Evolutionary conservation across 2,329 filamentous ascomycete species (phyloP), one percentile per base, ranked within the genome.

Genomic region (Myriosclerotinia scirpicola): DNA sequence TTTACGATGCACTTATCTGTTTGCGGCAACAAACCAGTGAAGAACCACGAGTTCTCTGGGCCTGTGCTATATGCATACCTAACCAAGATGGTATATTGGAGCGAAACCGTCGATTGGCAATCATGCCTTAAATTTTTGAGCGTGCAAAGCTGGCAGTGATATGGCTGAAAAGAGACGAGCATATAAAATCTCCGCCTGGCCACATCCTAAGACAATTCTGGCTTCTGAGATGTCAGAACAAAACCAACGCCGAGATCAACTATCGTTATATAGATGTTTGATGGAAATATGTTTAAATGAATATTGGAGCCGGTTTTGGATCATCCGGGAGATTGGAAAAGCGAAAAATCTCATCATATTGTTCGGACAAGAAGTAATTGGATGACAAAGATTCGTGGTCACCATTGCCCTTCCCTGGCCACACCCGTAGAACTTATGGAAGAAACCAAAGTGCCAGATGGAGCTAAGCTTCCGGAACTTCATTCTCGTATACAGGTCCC

Each of bases 261-360:
- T 14, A 30, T 34, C 30, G n/a, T 20, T 38, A 9, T 48, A 42
- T 8, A 44, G 38, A 15, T 46, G 44, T 14, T n/a, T 67, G 11
- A 30, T 42, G n/a, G 14, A n/a, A 3, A 22, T 74, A 22, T 71
- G 69, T 54, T 54, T 17, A 14, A 64, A 72, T 53, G 42, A 52
- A 11, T 74, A 73, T 40, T 73, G 72, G 71, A 50, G 62, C 2
- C 59, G 71, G 30, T 46, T 73, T 11, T 73, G 73, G 74, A 73
- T 75, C 20, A 67, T 77, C 20, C 75, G 76, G 52, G 75, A 77
- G 52, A 70, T 77, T 44, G 68, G 69, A 0, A 67, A 68, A 22
- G 75, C 75, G 6, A 55, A 67, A 11, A 60, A 68, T 9, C 63
- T 75, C 4, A 65, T 67, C 44, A 70, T 77, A 3, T 72, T 71